phyloP scores from a whole-genome alignment of 306 rosid species.

The Quercus cerris region DNA sequence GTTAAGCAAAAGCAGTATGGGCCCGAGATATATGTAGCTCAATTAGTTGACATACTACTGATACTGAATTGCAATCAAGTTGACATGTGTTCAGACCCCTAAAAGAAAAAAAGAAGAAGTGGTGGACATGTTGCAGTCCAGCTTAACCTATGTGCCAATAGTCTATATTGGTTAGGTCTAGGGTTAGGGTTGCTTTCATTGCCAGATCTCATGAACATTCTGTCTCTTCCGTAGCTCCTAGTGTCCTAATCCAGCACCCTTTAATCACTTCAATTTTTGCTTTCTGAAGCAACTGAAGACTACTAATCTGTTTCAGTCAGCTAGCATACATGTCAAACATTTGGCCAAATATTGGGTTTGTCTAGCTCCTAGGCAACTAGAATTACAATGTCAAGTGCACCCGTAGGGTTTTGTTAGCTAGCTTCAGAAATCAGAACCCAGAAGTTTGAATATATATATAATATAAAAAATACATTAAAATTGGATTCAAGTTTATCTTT shows the following conservation, averaged over 20 bases:
- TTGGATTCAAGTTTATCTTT: background rate
- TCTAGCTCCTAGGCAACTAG: conserved; percentile 36
- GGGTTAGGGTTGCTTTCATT: conserved; percentile 26
- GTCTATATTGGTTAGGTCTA: conserved; percentile 15
- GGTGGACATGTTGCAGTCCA: conserved; percentile 33
- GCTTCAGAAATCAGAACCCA: conserved; percentile 16
- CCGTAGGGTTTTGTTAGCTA: conserved; percentile 41
- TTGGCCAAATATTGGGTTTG: conserved; percentile 40
- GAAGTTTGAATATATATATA: background rate
- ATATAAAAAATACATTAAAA: background rate
- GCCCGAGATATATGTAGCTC: conserved; percentile 24
- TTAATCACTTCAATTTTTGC: conserved; percentile 32
- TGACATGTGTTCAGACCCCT: conserved; percentile 5
- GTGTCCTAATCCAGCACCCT: conserved; percentile 9
- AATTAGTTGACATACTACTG: conserved; percentile 25
- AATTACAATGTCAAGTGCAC: conserved; percentile 26
- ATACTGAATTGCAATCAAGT: conserved; percentile 20
- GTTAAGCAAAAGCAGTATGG: conserved; percentile 21
- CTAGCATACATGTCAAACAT: conserved; percentile 18
- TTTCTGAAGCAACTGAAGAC: conserved; percentile 49
- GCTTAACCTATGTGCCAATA: conserved; percentile 25
- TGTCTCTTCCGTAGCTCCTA: conserved; percentile 38
- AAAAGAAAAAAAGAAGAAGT: background rate
- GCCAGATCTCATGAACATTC: conserved; percentile 30
- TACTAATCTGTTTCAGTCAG: conserved; percentile 20